phyloP scores from a whole-genome alignment of 345 rosid species.

The Eucalyptus curtisii region DNA sequence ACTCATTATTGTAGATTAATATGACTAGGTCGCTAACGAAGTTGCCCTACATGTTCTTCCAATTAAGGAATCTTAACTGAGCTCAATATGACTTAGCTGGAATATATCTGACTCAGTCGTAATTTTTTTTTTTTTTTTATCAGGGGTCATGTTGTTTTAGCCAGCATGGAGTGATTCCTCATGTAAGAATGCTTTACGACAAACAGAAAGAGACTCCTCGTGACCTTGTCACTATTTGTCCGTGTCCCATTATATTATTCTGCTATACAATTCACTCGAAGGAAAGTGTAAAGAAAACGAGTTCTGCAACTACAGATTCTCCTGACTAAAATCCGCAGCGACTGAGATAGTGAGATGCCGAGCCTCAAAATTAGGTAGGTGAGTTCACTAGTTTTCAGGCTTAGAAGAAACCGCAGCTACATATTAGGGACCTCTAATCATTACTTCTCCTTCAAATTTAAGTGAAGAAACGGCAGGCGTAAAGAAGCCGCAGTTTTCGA shows the following conservation, averaged over 20 bases:
- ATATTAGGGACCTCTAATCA: neutral
- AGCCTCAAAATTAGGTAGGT: neutral
- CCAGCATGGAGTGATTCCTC: neutral
- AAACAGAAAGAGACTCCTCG: neutral
- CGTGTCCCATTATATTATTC: neutral
- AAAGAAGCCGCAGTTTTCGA: neutral
- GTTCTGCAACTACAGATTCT: neutral
- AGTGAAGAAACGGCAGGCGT: neutral
- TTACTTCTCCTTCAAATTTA: neutral
- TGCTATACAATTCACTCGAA: neutral
- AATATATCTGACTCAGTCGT: neutral
- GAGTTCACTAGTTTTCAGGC: neutral
- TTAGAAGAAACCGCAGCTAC: neutral
- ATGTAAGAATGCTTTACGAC: neutral
- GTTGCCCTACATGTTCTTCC: neutral
- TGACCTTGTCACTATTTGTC: neutral
- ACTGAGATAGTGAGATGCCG: neutral
- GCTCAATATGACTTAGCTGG: neutral
- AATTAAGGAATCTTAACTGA: neutral
- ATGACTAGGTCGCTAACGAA: neutral
- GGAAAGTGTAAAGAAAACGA: neutral
- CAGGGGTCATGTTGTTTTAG: neutral
- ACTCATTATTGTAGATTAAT: neutral
- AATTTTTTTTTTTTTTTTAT: too few species aligned
- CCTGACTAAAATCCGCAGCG: neutral